Conservation (phyloP, 805 yeast species). For the Scheffersomyces lignosus region DNA sequence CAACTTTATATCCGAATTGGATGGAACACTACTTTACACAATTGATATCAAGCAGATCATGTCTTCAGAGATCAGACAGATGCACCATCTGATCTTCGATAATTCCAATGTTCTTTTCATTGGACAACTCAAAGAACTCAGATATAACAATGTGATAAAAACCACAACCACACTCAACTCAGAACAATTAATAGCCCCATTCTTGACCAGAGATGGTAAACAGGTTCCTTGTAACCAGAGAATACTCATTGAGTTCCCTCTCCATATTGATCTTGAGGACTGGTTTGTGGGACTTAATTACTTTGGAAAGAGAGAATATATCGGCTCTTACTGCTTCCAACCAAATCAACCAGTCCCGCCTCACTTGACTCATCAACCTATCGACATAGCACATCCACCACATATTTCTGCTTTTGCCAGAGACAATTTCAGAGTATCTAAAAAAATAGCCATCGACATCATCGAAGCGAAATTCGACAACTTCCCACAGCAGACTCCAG, state of each 20-base stretch:
- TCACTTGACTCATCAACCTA: neutral
- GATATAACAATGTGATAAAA: conserved; percentile 42
- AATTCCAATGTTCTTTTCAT: conserved; percentile 58
- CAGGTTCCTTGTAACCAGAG: conserved; percentile 35
- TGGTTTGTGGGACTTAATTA: conserved; percentile 72
- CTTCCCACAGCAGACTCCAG: conserved; percentile 1
- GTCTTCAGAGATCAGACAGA: conserved; percentile 60
- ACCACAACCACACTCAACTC: conserved; percentile 25
- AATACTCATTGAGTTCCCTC: conserved; percentile 60
- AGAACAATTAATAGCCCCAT: conserved; percentile 23
- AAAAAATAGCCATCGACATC: conserved; percentile 54
- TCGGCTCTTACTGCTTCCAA: conserved; percentile 24
- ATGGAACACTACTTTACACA: conserved; percentile 61
- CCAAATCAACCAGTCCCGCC: conserved; percentile 1
- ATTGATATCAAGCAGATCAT: conserved; percentile 53
- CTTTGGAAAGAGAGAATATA: conserved; percentile 60
- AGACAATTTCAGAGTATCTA: conserved; percentile 48
- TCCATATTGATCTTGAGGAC: conserved; percentile 70
- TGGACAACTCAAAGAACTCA: conserved; percentile 55
- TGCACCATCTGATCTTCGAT: conserved; percentile 63
- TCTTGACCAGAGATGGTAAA: conserved; percentile 36
- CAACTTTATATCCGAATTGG: conserved; percentile 60
- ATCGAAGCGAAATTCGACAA: conserved; percentile 61
- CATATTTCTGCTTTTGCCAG: conserved; percentile 16
- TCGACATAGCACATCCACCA: conserved; percentile 3